Base-by-base conservation (phyloP, 257 asterid genomes). In the Mitragyna speciosa region DNA sequence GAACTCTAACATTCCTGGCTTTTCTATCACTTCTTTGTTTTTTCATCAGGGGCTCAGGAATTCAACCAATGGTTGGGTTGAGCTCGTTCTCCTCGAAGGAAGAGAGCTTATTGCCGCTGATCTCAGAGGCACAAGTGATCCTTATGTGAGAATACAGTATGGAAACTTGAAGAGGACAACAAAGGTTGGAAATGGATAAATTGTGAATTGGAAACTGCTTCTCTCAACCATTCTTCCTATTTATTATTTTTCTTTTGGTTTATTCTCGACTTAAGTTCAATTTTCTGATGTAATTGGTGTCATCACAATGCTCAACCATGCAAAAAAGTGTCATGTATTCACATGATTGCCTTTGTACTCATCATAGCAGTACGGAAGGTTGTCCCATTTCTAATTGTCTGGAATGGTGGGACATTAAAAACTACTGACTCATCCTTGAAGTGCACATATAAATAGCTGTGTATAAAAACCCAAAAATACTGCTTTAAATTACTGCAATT, bases 51-150 rank as follows among this genome's bases (percentile, higher is more conserved):
- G 93, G 49, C 85, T 85, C 39, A 59, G 86, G 54, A 76, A 80
- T 86, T 80, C 84, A 9, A 71, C 86, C 73, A 88, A 87, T 73
- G 97, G 97, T 75, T 94, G 92, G 99, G 77, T 96, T 20, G 99
- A 96, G 81, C 89, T 96, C 16, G 97, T 90, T 81, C 88, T 96
- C 58, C 90, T 96, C 33, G 99, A 94, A 84, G 99, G 92, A 59
- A 89, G 89, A 87, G 99, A 96, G 84, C 97, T 96, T 61, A 72
- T 96, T 78, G 99, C 93, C 73, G 99, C 99, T 81, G 99, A 96
- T 90, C 85, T 92, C 63, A 87, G 99, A 87, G 99, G 99, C 73
- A 96, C 97, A 12, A 96, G 99, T 77, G 99, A 96, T 87, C 99
- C 99, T 68, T 96, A 85, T 64, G 99, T 96, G 84, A 91, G 93